A percentile compares a stretch with the other conserved stretches of the same genome.
phyloP scores from a whole-genome alignment of 345 rosid genomes.

The Kernera saxatilis region DNA sequence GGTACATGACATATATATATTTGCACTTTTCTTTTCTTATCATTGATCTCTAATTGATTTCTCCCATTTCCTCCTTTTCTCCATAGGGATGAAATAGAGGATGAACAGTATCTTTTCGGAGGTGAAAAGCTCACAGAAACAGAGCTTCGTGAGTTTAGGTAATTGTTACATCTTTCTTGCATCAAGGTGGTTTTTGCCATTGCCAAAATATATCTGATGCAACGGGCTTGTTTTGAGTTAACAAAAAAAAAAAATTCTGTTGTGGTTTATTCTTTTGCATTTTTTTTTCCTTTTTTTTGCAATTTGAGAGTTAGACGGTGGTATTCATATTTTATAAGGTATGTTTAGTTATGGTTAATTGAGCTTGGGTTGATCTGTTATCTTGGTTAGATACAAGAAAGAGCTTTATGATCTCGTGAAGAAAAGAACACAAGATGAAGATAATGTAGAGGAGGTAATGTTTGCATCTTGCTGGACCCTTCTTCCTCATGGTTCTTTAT shows the following conservation, averaged over 20 bases:
- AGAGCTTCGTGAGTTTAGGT: slow-evolving; percentile 65
- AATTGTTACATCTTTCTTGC: slow-evolving; percentile 21
- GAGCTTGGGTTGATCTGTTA: slow-evolving; percentile 4
- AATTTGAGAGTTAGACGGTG: neutral
- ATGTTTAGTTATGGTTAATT: neutral
- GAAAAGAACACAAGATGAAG: slow-evolving; percentile 70
- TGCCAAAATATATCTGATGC: neutral
- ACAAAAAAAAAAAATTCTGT: neutral
- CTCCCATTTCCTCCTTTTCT: slow-evolving; percentile 2
- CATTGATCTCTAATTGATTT: slow-evolving; percentile 9
- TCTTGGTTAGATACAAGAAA: slow-evolving; percentile 64
- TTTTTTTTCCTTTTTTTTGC: neutral
- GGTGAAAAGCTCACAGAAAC: slow-evolving; percentile 70
- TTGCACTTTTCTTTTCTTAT: neutral
- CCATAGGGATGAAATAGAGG: slow-evolving; percentile 82
- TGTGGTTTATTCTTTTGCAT: neutral
- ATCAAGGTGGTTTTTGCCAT: slow-evolving; percentile 1
- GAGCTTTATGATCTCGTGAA: slow-evolving; percentile 78
- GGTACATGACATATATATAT: slow-evolving; percentile 34
- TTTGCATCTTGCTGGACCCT: slow-evolving; percentile 16
- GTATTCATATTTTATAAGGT: neutral
- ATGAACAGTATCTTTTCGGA: slow-evolving; percentile 75
- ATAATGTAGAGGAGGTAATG: slow-evolving; percentile 60
- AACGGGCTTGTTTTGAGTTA: neutral
- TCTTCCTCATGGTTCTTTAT: neutral